Base-by-base conservation (phyloP, 371 early-diverging fungal genomes). In the Mortierella sp. region DNA sequence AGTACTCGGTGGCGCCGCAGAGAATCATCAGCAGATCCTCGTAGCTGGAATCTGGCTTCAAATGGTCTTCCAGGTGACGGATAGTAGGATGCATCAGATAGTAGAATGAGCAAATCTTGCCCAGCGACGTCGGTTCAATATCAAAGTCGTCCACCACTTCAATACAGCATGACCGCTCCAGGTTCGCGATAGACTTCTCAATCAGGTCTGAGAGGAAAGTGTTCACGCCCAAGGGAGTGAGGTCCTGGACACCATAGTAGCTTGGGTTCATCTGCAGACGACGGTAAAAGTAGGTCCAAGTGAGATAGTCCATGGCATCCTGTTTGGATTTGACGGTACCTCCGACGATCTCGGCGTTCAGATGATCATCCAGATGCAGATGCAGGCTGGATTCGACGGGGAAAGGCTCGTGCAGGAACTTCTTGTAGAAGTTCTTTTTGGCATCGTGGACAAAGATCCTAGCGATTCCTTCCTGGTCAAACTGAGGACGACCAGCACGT, bases 401-500 rank as follows among this genome's bases (percentile, higher is more conserved):
- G 91, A 96, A 97, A 11, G 97, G 95, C 80, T 97, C 97, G 82
- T 97, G 97, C 77, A 99, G 90, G 84, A 99, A 99, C 91, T 95
- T 96, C 80, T 98, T 97, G 92, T 97, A 99, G 88, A 98, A 99
- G 88, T 96, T 95, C 92, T 98, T 98, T 82, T 98, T 98, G 83
- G 94, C 96, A 21, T 93, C 91, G 81, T 94, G 96, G 78, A 98
- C 98, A 97, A 99, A 98, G 71, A 99, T 90, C 24, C 97, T 95
- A 77, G 97, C 96, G 72, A 92, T 88, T 16, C 95, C 98, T 38
- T 91, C 90, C 75, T 98, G 94, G 88, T 99, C 99, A 83, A 96
- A 99, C 90, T 99, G 99, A 11, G 99, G 99, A 71, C 99, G 95
- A 21, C 99, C 99, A 5, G 99, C 99, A 82, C 99, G 96, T 42